Percentiles rank a stretch among this genome's conserved stretches.
Evolutionary conservation across 2,329 filamentous ascomycete genomes (phyloP).

Genomic region (Aspergillus fructus): DNA sequence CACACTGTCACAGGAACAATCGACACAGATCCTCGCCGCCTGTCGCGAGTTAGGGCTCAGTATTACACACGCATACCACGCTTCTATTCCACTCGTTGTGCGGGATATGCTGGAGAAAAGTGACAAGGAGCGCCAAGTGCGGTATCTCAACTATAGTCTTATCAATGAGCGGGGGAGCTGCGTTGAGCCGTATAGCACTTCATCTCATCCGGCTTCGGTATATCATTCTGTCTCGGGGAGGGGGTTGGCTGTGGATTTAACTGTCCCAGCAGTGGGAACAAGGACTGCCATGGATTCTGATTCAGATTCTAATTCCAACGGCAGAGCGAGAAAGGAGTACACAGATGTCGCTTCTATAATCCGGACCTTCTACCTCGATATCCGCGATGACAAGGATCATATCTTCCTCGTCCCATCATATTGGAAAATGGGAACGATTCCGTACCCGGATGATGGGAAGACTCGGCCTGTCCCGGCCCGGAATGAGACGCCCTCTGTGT

Average conservation of each 20-base stretch:
- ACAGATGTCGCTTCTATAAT: not conserved
- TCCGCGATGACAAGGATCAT: conserved; percentile 21
- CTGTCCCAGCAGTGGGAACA: not conserved
- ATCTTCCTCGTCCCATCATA: conserved; percentile 18
- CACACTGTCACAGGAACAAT: conserved; percentile 10
- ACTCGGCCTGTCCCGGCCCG: conserved; percentile 15
- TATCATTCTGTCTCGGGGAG: conserved; percentile 26
- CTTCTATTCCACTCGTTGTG: conserved; percentile 19
- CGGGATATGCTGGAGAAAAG: conserved; percentile 15
- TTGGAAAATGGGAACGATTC: conserved; percentile 18
- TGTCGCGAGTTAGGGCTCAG: conserved; percentile 16
- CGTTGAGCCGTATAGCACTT: conserved; percentile 15
- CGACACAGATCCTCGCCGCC: conserved; percentile 9
- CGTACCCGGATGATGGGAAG: conserved; percentile 7
- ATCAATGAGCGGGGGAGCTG: conserved; percentile 25
- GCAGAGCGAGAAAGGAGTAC: not conserved
- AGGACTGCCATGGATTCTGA: not conserved
- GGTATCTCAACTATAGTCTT: conserved; percentile 25
- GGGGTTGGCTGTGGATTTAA: conserved; percentile 19
- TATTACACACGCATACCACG: conserved; percentile 26
- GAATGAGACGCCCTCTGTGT: conserved; percentile 22
- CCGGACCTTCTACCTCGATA: conserved; percentile 18
- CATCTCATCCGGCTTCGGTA: conserved; percentile 17
- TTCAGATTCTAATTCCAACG: not conserved
- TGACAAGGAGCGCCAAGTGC: conserved; percentile 9